A percentile compares a stretch with the other conserved stretches of the same genome.
Evolutionary conservation across 371 early-diverging fungal genomes (phyloP).

Genomic region (Quaeritorhiza haematococci): DNA sequence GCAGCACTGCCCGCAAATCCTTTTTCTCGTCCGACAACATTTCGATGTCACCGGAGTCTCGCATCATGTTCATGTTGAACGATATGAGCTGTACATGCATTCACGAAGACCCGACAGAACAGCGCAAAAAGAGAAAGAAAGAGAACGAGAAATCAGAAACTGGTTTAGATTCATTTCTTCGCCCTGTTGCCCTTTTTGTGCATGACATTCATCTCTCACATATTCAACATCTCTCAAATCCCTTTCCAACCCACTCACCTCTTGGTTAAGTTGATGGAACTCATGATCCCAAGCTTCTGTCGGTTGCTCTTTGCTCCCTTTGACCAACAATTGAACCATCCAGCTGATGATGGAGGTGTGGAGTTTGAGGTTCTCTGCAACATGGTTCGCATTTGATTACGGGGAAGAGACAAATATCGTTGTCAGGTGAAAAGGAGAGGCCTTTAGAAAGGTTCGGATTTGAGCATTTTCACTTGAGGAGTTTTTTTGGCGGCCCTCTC

Average conservation of each 20-base stretch:
- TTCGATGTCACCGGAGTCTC: constrained; percentile 39
- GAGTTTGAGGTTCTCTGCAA: constrained; percentile 43
- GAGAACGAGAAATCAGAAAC: neutral
- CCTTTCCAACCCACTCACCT: constrained; percentile 10
- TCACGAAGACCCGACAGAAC: no score
- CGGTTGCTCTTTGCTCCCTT: constrained; percentile 29
- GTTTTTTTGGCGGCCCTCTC: no score
- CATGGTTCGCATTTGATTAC: no score
- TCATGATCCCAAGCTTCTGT: constrained; percentile 38
- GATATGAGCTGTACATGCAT: constrained; percentile 25
- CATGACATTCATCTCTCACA: neutral
- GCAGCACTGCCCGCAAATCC: constrained; percentile 28
- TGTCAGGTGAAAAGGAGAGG: no score
- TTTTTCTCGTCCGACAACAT: constrained; percentile 40
- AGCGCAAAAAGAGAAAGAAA: neutral
- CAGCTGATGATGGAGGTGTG: constrained; percentile 41
- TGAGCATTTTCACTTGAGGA: no score
- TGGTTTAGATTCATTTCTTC: neutral
- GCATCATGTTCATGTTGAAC: constrained; percentile 36
- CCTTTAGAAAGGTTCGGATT: no score
- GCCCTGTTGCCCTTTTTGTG: no score
- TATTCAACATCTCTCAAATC: neutral
- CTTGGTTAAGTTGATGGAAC: constrained; percentile 28
- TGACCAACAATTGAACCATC: constrained; percentile 47
- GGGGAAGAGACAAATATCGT: no score